phyloP scores from a whole-genome alignment of 805 yeast species.

The Metschnikowia cerradonensis region DNA sequence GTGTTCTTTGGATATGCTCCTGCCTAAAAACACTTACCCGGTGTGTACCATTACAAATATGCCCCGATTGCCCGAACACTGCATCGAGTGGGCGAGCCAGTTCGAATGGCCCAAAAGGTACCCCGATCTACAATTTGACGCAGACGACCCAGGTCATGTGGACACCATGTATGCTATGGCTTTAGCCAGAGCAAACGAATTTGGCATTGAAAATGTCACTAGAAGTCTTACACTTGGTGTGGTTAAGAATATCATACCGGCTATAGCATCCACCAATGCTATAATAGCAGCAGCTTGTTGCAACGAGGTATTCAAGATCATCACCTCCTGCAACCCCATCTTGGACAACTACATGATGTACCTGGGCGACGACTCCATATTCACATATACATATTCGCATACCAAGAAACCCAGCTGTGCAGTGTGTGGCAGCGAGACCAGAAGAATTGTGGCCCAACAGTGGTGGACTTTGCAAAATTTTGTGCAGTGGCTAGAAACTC shows the following conservation, averaged over 20 bases:
- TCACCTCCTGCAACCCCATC: slow-evolving; percentile 63
- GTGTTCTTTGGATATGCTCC: slow-evolving; percentile 76
- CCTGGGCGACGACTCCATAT: slow-evolving; percentile 76
- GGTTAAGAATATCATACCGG: slow-evolving; percentile 87
- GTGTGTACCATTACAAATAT: slow-evolving; percentile 92
- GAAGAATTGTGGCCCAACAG: slow-evolving; percentile 20
- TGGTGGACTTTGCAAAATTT: slow-evolving; percentile 32
- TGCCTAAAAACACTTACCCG: slow-evolving; percentile 67
- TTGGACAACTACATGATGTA: slow-evolving; percentile 81
- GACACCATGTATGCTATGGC: slow-evolving; percentile 59
- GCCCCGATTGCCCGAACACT: slow-evolving; percentile 92
- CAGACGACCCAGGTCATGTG: slow-evolving; percentile 65
- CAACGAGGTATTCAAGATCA: slow-evolving; percentile 76
- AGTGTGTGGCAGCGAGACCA: slow-evolving; percentile 60
- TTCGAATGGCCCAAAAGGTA: slow-evolving; percentile 64
- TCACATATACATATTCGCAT: slow-evolving; percentile 67
- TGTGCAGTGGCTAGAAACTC: slow-evolving; percentile 35
- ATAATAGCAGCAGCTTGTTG: slow-evolving; percentile 86
- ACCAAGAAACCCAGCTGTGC: slow-evolving; percentile 61
- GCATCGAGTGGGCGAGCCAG: slow-evolving; percentile 84
- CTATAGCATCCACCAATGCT: slow-evolving; percentile 92
- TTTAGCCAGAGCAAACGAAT: slow-evolving; percentile 53
- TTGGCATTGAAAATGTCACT: slow-evolving; percentile 74
- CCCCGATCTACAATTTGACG: slow-evolving; percentile 51
- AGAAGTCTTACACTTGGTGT: slow-evolving; percentile 75